These are phyloP conservation scores for Maudiozyma saulgeensis DNA, from an alignment of 805 yeast genomes.

Conservation along the genomic window DNA sequence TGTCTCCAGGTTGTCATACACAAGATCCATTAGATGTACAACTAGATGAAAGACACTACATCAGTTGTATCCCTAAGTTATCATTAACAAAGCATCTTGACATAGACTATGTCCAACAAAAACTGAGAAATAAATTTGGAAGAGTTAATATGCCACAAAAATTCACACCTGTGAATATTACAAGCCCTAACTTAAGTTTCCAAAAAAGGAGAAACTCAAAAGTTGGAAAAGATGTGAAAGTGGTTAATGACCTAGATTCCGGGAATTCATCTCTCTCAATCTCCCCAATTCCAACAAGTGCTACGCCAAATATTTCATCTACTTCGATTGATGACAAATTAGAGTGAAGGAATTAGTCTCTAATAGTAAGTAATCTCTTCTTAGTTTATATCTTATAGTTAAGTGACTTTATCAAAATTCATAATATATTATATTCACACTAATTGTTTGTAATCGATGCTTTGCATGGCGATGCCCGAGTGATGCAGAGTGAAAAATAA, in stretches of 20 bases:
- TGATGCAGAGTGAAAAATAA: too few species aligned
- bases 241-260: background rate
- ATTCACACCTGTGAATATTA: conserved; percentile 80
- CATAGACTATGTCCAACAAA: conserved; percentile 76
- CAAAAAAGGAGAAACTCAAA: conserved; percentile 9
- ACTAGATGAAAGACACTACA: conserved; percentile 90
- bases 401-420: too few species aligned
- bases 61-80: conserved; percentile 88
- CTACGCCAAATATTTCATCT: conserved; percentile 11
- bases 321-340: conserved; percentile 13
- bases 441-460: too few species aligned
- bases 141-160: conserved; percentile 87
- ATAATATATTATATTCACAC: too few species aligned
- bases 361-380: too few species aligned
- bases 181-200: conserved; percentile 45
- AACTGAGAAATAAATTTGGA: conserved; percentile 67
- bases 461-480: too few species aligned
- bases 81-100: conserved; percentile 89
- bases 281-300: conserved; percentile 5
- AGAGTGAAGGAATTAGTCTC: background rate
- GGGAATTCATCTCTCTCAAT: conserved; percentile 3
- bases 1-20: conserved; percentile 97
- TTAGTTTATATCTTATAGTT: too few species aligned
- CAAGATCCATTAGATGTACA: conserved; percentile 96
- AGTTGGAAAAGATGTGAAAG: background rate